Evolutionary conservation across 75 land plant species (phyloP).

Genomic region (Chamaecyparis obtusa): DNA sequence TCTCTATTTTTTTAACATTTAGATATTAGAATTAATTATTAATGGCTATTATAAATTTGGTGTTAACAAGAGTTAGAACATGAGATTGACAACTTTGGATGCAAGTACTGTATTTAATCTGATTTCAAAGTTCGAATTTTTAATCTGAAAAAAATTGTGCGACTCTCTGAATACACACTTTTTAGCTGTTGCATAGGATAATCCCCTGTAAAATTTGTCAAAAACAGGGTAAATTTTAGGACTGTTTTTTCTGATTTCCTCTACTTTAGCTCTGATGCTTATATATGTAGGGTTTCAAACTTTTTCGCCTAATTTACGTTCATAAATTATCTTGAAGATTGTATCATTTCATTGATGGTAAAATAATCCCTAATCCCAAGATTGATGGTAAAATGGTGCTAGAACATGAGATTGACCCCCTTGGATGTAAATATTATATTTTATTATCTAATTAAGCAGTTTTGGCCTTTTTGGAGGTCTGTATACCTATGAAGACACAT

Average conservation of each 20-base stretch:
- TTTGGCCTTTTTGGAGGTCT: too few relatives aligned
- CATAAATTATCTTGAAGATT: too few relatives aligned
- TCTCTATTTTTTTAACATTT: not conserved
- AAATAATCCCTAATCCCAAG: too few relatives aligned
- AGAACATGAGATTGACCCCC: too few relatives aligned
- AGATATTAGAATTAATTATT: not conserved
- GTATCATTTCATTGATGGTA: too few relatives aligned
- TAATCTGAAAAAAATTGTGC: too few relatives aligned
- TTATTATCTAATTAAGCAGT: too few relatives aligned
- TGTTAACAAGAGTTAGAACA: not conserved
- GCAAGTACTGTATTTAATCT: not conserved
- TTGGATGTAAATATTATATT: too few relatives aligned
- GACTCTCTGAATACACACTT: not conserved
- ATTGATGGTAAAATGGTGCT: too few relatives aligned
- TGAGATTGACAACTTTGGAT: not conserved
- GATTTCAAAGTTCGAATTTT: not conserved
- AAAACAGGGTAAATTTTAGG: not conserved
- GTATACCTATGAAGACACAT: too few relatives aligned
- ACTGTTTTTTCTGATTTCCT: not conserved
- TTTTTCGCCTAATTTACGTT: too few relatives aligned
- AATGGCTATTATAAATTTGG: not conserved
- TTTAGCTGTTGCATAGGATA: not conserved
- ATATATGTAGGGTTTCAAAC: too few relatives aligned
- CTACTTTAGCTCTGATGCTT: not conserved
- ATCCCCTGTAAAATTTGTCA: not conserved